Evolutionary conservation across 2,329 filamentous ascomycete species (phyloP).

Genomic region (Cladosporium phlei): DNA sequence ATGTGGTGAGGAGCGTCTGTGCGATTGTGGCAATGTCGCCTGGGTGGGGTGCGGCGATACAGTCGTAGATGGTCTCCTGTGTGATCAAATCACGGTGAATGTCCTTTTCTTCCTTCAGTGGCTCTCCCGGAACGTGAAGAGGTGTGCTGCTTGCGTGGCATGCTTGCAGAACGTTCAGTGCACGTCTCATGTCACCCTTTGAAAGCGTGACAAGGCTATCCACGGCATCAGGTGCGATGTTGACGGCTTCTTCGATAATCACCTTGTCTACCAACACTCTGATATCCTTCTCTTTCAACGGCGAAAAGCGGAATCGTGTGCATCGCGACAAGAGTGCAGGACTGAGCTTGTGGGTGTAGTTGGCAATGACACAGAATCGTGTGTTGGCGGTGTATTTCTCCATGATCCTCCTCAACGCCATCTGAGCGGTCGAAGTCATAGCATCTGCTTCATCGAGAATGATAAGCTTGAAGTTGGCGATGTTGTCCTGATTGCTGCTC

Average conservation of each 20-base stretch:
- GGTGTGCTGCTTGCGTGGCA: conserved; percentile 86
- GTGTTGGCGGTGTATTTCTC: conserved; percentile 99
- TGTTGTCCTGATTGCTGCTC: conserved; percentile 31
- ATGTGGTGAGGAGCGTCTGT: conserved; percentile 74
- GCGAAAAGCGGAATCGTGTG: conserved; percentile 91
- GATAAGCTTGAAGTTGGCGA: conserved; percentile 88
- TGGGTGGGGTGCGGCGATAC: conserved; percentile 91
- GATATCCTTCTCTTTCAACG: conserved; percentile 84
- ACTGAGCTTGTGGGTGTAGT: conserved; percentile 96
- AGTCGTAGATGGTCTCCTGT: conserved; percentile 90
- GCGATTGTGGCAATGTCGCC: conserved; percentile 81
- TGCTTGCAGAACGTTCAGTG: conserved; percentile 91
- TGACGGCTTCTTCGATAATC: conserved; percentile 78
- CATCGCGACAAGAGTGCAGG: conserved; percentile 88
- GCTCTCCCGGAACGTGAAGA: conserved; percentile 45
- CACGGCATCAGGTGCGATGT: conserved; percentile 73
- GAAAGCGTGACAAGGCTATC: conserved; percentile 81
- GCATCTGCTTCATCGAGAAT: conserved; percentile 98
- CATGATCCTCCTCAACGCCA: conserved; percentile 96
- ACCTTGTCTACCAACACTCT: conserved; percentile 81
- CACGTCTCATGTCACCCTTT: conserved; percentile 93
- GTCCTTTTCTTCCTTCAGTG: conserved; percentile 46
- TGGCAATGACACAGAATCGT: conserved; percentile 95
- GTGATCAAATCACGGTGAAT: conserved; percentile 81
- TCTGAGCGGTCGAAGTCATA: conserved; percentile 98